phyloP scores from a whole-genome alignment of 345 rosid species.

The Salix udensis region DNA sequence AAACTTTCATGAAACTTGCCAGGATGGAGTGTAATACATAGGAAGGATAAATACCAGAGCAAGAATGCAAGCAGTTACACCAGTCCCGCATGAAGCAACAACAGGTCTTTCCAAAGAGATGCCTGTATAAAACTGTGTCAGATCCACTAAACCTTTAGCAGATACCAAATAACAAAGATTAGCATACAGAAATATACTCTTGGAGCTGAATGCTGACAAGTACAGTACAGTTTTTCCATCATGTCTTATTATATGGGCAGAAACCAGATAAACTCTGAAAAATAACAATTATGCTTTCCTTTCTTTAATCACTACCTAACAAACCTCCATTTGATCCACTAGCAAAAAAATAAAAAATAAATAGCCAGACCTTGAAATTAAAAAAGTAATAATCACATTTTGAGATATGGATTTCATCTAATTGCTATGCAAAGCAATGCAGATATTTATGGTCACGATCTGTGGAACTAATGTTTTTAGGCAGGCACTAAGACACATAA shows the following conservation, averaged over 20 bases:
- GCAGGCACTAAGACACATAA: not conserved
- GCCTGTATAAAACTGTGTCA: slow-evolving; percentile 41
- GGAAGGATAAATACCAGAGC: slow-evolving; percentile 61
- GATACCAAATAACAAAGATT: not conserved
- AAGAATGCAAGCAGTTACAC: slow-evolving; percentile 81
- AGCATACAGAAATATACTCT: not conserved
- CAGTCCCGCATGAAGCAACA: slow-evolving; percentile 84
- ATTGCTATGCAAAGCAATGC: not conserved
- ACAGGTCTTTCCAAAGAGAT: slow-evolving; percentile 74
- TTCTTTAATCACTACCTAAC: not conserved
- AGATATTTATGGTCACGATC: not conserved
- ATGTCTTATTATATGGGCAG: not conserved
- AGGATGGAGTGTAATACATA: not conserved
- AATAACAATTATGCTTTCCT: not conserved
- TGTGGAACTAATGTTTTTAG: not conserved
- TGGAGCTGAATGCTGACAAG: not conserved
- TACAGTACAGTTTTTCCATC: not conserved
- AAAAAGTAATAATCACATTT: not conserved
- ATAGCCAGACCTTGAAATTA: not conserved
- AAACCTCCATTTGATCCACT: not conserved
- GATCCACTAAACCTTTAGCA: not conserved
- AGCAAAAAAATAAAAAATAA: not conserved
- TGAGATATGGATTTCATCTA: not conserved
- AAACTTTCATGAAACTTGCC: not conserved
- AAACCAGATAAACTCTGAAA: not conserved